A percentile compares a stretch with the other conserved stretches of the same genome.
Conservation (phyloP, 805 yeast genomes). For the Saccharomycopsis fermentans region DNA sequence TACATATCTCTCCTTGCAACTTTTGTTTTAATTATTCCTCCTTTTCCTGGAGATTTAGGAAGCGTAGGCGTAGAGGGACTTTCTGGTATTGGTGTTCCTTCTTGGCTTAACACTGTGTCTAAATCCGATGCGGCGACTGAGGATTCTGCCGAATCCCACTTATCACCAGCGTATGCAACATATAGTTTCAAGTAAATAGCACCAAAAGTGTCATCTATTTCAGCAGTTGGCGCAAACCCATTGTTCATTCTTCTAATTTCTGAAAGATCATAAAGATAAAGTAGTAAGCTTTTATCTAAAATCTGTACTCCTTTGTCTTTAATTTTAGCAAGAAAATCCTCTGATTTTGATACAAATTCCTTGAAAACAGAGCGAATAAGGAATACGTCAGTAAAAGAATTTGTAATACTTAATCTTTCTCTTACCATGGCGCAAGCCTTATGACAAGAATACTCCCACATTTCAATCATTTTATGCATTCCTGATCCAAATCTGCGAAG, state of each 20-base stretch:
- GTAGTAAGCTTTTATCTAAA: conserved; percentile 30
- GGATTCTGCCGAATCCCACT: neutral
- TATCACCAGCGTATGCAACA: conserved; percentile 9
- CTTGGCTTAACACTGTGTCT: neutral
- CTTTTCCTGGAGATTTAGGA: conserved; percentile 1
- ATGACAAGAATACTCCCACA: conserved; percentile 57
- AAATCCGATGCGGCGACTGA: neutral
- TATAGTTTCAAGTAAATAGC: conserved; percentile 48
- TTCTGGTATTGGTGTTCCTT: neutral
- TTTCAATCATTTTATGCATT: conserved; percentile 52
- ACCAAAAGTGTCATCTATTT: conserved; percentile 63
- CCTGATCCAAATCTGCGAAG: conserved; percentile 71
- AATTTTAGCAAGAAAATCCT: conserved; percentile 23
- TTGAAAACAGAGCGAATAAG: conserved; percentile 36
- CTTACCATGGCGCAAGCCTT: conserved; percentile 44
- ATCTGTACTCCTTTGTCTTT: conserved; percentile 26
- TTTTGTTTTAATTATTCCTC: conserved; percentile 28
- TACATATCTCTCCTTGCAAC: conserved; percentile 42
- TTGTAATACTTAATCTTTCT: conserved; percentile 32
- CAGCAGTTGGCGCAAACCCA: conserved; percentile 71
- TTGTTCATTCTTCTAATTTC: conserved; percentile 65
- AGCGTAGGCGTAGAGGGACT: neutral
- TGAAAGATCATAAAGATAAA: conserved; percentile 39
- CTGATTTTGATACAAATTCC: conserved; percentile 33
- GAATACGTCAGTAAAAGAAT: conserved; percentile 40